Conservation (phyloP, 768 basidiomycete genomes). For the Naematelia aurantialba region DNA sequence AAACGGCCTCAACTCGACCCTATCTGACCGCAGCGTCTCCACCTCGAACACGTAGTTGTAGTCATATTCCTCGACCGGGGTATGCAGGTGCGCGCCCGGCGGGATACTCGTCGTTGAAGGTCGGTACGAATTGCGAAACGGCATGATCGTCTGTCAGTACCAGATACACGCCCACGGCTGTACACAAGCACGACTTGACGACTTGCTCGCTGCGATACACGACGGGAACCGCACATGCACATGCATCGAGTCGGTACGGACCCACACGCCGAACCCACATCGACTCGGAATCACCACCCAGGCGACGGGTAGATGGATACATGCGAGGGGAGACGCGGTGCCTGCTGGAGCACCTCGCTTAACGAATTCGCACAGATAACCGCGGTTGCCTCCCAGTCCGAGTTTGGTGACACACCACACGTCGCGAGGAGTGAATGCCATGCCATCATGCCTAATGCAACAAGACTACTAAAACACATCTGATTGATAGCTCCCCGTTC, state of each 20-base stretch:
- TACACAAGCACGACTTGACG: too few species aligned
- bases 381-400: too few species aligned
- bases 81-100: constrained; percentile 16
- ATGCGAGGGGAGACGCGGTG: too few species aligned
- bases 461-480: background rate
- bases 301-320: too few species aligned
- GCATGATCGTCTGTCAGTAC: background rate
- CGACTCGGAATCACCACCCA: too few species aligned
- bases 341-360: too few species aligned
- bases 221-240: too few species aligned
- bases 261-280: too few species aligned
- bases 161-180: too few species aligned
- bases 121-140: background rate
- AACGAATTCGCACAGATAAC: background rate
- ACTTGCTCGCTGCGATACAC: too few species aligned
- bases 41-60: constrained; percentile 42
- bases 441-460: background rate
- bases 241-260: too few species aligned
- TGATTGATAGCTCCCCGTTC: background rate
- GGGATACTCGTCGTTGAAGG: background rate
- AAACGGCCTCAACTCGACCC: constrained; percentile 39
- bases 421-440: background rate
- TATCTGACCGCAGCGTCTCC: constrained; percentile 30
- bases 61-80: constrained; percentile 39
- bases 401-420: background rate